Evolutionary conservation across 2,329 filamentous ascomycete genomes (phyloP).

Genomic region (Xylariaceae sp.): DNA sequence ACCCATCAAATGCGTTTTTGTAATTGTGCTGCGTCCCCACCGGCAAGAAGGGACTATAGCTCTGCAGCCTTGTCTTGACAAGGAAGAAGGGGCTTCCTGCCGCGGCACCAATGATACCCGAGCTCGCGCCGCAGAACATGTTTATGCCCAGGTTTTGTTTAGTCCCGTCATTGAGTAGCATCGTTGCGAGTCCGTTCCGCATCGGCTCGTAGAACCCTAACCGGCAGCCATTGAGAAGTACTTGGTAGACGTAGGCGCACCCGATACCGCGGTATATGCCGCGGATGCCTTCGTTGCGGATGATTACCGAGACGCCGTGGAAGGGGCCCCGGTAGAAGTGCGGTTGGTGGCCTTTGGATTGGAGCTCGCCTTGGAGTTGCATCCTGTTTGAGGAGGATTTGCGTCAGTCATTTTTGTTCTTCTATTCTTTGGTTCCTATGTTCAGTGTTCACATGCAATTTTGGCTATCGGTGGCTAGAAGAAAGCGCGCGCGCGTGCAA

Average conservation of each 20-base stretch:
- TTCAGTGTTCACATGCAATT: background rate
- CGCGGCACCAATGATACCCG: constrained; percentile 87
- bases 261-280: constrained; percentile 87
- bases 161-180: constrained; percentile 67
- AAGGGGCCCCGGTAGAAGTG: constrained; percentile 88
- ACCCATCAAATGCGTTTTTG: constrained; percentile 76
- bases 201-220: constrained; percentile 97
- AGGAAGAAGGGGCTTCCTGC: constrained; percentile 95
- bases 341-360: constrained; percentile 77
- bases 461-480: too few species aligned
- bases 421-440: background rate
- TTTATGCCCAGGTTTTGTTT: constrained; percentile 86
- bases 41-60: constrained; percentile 84
- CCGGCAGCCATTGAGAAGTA: constrained; percentile 92
- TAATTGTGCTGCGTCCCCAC: constrained; percentile 97
- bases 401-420: constrained; percentile 12
- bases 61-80: constrained; percentile 93
- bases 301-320: constrained; percentile 85
- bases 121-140: constrained; percentile 85
- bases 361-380: constrained; percentile 94
- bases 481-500: background rate
- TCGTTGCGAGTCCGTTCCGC: constrained; percentile 64
- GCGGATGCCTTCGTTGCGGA: constrained; percentile 80
- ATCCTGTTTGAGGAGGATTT: constrained; percentile 53
- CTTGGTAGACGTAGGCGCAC: constrained; percentile 93